phyloP scores from a whole-genome alignment of 768 basidiomycete species.

The Rhizopogon sp. region DNA sequence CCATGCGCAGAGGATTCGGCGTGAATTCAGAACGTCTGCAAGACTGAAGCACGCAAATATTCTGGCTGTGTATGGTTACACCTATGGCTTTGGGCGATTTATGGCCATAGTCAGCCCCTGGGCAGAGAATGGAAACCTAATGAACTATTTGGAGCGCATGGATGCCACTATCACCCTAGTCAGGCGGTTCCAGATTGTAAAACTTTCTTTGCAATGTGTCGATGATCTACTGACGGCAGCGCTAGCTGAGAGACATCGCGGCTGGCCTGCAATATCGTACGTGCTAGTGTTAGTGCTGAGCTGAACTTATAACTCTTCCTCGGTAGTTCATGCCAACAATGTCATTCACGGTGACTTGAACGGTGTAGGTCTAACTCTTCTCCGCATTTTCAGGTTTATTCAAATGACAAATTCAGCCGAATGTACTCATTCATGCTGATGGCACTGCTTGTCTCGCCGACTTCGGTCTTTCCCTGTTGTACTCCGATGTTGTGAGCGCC shows the following conservation, averaged over 20 bases:
- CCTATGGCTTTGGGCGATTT: conserved; percentile 14
- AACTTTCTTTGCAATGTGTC: neutral
- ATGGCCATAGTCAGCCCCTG: conserved; percentile 19
- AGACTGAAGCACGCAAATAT: conserved; percentile 15
- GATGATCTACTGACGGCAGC: neutral
- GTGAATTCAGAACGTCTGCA: conserved; percentile 17
- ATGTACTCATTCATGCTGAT: conserved; percentile 32
- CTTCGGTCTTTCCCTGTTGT: conserved; percentile 38
- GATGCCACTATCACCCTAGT: neutral
- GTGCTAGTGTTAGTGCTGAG: neutral
- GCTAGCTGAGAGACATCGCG: neutral
- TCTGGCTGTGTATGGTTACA: conserved; percentile 12
- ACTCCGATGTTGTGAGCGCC: conserved; percentile 27
- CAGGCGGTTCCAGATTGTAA: conserved; percentile 11
- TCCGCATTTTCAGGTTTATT: neutral
- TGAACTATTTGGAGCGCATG: conserved; percentile 7
- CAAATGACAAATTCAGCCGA: neutral
- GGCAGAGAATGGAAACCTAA: conserved; percentile 13
- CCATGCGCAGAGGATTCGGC: conserved; percentile 9
- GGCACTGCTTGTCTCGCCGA: conserved; percentile 35
- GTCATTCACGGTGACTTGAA: conserved; percentile 5
- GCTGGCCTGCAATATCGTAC: neutral
- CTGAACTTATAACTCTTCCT: neutral
- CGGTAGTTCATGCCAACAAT: neutral
- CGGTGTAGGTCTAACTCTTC: neutral